Conservation (phyloP, 2,329 filamentous ascomycete genomes). For the Hysterium pulicare region DNA sequence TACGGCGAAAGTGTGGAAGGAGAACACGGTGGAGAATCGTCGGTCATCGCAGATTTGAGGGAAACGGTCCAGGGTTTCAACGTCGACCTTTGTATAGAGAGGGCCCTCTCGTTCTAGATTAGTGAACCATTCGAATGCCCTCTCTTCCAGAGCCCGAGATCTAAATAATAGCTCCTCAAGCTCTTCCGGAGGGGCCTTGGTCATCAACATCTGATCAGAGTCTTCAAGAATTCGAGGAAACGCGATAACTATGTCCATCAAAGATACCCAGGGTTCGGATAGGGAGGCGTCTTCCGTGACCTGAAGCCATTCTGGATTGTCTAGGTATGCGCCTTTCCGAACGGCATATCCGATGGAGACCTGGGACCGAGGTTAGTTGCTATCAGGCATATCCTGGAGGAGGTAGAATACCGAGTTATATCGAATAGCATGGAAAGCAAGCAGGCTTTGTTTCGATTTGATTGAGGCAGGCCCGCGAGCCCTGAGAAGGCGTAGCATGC, state of each 20-base stretch:
- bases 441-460: constrained; percentile 25
- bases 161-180: constrained; percentile 25
- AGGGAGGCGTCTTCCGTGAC: constrained; percentile 29
- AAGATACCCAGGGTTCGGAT: constrained; percentile 30
- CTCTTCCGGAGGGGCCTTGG: constrained; percentile 8
- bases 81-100: constrained; percentile 23
- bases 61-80: constrained; percentile 25
- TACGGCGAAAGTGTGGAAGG: constrained; percentile 30
- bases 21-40: constrained; percentile 27
- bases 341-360: constrained; percentile 33
- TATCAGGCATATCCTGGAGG: background rate
- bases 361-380: constrained; percentile 10
- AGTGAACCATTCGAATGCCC: constrained; percentile 28
- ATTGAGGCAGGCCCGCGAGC: constrained; percentile 32
- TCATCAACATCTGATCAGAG: constrained; percentile 19
- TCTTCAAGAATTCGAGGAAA: constrained; percentile 35
- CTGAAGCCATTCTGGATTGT: constrained; percentile 29
- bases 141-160: constrained; percentile 21
- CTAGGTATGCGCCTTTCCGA: constrained; percentile 34
- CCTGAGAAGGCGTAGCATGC: constrained; percentile 28
- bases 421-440: constrained; percentile 33
- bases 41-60: constrained; percentile 22
- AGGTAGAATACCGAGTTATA: constrained; percentile 29
- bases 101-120: constrained; percentile 28
- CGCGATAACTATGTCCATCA: constrained; percentile 31